Conservation (phyloP, 306 rosid genomes). For the Casuarina glauca region DNA sequence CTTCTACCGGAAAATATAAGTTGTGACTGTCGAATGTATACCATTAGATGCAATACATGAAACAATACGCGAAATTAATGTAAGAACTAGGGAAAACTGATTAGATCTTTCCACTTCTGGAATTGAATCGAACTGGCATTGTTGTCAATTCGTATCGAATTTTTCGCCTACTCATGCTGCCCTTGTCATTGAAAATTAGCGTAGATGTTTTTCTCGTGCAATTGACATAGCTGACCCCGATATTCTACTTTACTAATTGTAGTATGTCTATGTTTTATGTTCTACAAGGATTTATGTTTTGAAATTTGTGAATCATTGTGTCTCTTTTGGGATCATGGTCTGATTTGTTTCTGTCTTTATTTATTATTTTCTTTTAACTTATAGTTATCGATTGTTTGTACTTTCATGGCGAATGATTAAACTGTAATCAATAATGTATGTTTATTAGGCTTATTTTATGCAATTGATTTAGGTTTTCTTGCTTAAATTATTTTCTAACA, state of each 20-base stretch:
- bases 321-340: slow-evolving; percentile 11
- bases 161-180: background rate
- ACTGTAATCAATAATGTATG: background rate
- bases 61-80: background rate
- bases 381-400: background rate
- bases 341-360: background rate
- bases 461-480: slow-evolving; percentile 8
- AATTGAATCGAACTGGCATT: background rate
- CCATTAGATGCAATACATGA: background rate
- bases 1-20: background rate
- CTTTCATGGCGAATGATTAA: background rate
- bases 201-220: background rate
- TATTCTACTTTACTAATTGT: background rate
- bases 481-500: slow-evolving; percentile 3
- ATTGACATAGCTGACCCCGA: background rate
- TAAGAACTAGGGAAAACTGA: background rate
- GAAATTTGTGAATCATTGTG: slow-evolving; percentile 1
- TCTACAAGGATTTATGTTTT: slow-evolving; percentile 1
- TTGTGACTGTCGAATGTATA: background rate
- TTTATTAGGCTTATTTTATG: background rate
- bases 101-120: background rate
- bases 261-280: background rate
- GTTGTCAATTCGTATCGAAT: background rate
- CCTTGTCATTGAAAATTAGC: background rate
- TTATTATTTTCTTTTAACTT: background rate